Evolutionary conservation across 345 rosid genomes (phyloP), one percentile per base, ranked within the genome.

Genomic region (Arabidopsis suecica): DNA sequence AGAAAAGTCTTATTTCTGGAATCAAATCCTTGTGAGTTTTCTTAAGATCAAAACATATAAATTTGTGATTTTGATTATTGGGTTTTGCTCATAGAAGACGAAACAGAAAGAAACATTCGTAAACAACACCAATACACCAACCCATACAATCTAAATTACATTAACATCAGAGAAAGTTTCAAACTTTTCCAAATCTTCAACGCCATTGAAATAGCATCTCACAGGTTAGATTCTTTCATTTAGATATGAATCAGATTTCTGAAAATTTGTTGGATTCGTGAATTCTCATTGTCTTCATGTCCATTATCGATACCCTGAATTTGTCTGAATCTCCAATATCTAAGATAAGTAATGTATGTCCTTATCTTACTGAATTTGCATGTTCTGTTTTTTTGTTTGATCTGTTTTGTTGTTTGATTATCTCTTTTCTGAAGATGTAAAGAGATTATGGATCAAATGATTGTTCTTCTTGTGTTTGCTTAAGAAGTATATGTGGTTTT

Each of bases 1-100:
- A 2, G 55, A 8, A 44, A 5, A 22, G 12, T 57, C 42, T 74
- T 65, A 74, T 74, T 74, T 65, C 66, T 65, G 72, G 78, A 47
- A 23, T 65, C 66, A 47, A 11, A 25, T n/a, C 41, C 48, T 25
- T 38, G 1, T 54, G 28, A 16, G 5, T 53, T 73, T 34, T 73
- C 32, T 73, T 5, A 54, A 42, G 65, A 65, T 73, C 40, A 73
- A 73, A 65, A 44, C 71, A 44, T 16, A 44, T 56, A 74, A 34
- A 65, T 34, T 53, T 41, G 69, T 16, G 53, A 45, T 45, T 30
- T 68, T 28, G 6, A 54, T 68, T 5, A 54, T 69, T 40, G 5
- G 53, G 18, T 59, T 71, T 49, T 28, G 59, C 61, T 72, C 61
- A 28, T 30, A 61, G 51, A 53, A 40, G 20, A 53, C 11, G 3